These are phyloP conservation scores for Vigna unguiculata DNA, from an alignment of 306 rosid species.

Conservation along the genomic window DNA sequence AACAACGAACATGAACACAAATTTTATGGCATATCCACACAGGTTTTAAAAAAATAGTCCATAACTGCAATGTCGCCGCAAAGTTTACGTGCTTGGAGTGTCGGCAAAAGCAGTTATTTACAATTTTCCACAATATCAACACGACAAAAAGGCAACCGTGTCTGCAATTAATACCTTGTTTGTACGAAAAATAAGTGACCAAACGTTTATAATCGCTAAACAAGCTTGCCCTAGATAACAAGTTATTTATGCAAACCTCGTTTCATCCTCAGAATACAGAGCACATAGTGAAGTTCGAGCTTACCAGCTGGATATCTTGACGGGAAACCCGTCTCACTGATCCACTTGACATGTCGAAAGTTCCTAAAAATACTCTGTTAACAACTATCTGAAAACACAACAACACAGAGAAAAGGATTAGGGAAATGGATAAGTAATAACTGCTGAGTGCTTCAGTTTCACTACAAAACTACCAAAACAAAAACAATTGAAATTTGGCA, in stretches of 20 bases:
- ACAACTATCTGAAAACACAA: slow-evolving; percentile 36
- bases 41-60: background rate
- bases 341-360: slow-evolving; percentile 73
- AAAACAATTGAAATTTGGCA: background rate
- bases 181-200: background rate
- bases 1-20: background rate
- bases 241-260: background rate
- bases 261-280: background rate
- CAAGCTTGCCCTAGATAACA: slow-evolving; percentile 23
- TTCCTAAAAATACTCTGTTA: slow-evolving; percentile 20
- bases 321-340: slow-evolving; percentile 80
- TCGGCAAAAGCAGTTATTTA: background rate
- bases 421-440: background rate
- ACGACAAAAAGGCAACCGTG: background rate
- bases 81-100: background rate
- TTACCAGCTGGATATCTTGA: slow-evolving; percentile 89
- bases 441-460: background rate
- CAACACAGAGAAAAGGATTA: background rate
- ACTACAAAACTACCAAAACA: slow-evolving; percentile 13
- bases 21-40: background rate
- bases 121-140: background rate
- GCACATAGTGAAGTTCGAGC: slow-evolving; percentile 23
- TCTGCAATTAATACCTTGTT: background rate
- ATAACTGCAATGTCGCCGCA: background rate
- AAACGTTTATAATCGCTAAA: background rate